phyloP scores from a whole-genome alignment of 1,139 yeast genomes.

The Geotrichum reessii region DNA sequence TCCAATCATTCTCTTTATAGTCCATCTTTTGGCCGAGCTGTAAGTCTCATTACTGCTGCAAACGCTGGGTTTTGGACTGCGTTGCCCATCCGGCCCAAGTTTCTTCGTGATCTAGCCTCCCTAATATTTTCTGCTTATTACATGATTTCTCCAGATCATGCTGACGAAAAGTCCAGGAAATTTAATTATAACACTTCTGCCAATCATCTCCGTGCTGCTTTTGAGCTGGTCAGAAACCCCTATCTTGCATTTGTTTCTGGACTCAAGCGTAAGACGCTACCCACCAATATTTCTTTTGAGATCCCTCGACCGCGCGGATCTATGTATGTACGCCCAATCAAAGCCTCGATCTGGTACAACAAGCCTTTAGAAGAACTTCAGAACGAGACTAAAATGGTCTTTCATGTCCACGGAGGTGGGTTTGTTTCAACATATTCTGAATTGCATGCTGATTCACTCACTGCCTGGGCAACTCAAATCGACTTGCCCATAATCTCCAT shows the following conservation, averaged over 20 bases:
- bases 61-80: conserved; percentile 25
- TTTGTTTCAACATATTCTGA: conserved; percentile 20
- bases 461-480: conserved; percentile 23
- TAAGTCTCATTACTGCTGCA: conserved; percentile 19
- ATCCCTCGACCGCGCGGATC: conserved; percentile 20
- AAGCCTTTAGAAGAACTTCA: conserved; percentile 20
- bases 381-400: conserved; percentile 19
- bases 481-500: conserved; percentile 32
- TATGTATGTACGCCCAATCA: conserved; percentile 20
- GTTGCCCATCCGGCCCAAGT: conserved; percentile 19
- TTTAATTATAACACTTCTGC: conserved; percentile 20
- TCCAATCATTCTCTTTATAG: conserved; percentile 21
- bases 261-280: conserved; percentile 13
- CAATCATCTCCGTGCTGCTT: conserved; percentile 20
- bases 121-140: conserved; percentile 21
- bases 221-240: conserved; percentile 21
- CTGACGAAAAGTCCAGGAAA: conserved; percentile 23
- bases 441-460: conserved; percentile 20
- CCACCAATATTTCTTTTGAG: conserved; percentile 9
- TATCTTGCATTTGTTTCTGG: conserved; percentile 14
- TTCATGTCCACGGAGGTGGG: conserved; percentile 24
- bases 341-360: conserved; percentile 20
- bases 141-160: conserved; percentile 21
- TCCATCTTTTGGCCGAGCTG: conserved; percentile 21
- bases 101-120: conserved; percentile 17